Evolutionary conservation across 164 flowering plant species (phyloP).

Genomic region (Magnolia sinica): DNA sequence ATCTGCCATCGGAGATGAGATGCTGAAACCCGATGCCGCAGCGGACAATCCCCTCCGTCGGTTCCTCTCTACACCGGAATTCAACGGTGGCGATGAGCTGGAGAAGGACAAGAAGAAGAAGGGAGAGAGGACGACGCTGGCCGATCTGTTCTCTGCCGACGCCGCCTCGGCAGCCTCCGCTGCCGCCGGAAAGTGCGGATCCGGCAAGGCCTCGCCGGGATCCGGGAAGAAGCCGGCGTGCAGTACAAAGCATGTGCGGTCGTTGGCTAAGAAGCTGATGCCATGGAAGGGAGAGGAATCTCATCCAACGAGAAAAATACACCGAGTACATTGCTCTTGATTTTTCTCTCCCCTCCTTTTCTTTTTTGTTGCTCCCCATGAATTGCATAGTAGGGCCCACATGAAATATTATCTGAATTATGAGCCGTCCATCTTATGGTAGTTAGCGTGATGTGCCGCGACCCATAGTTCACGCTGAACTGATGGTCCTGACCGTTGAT

Average conservation of each 20-base stretch:
- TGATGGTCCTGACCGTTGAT: too few relatives aligned
- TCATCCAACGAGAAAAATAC: slow-evolving; percentile 43
- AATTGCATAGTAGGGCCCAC: background rate
- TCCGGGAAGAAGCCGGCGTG: slow-evolving; percentile 15
- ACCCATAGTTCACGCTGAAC: too few relatives aligned
- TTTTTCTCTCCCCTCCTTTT: slow-evolving; percentile 9
- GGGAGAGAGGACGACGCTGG: slow-evolving; percentile 47
- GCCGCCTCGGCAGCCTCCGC: background rate
- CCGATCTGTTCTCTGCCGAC: slow-evolving; percentile 59
- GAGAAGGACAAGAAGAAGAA: slow-evolving; percentile 20
- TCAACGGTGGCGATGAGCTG: slow-evolving; percentile 7
- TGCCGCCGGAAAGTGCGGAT: background rate
- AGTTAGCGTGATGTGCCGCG: background rate
- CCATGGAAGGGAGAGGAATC: slow-evolving; percentile 37
- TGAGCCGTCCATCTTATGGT: background rate
- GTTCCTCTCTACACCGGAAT: slow-evolving; percentile 1
- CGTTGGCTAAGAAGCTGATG: slow-evolving; percentile 45
- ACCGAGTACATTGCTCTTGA: slow-evolving; percentile 31
- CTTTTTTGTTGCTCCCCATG: background rate
- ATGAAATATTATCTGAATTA: background rate
- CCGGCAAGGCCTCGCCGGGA: background rate
- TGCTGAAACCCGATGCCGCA: background rate
- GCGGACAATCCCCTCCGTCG: slow-evolving; percentile 16
- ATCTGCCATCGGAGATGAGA: background rate
- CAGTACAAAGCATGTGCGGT: slow-evolving; percentile 21